Evolutionary conservation across 306 rosid species (phyloP).

Genomic region (Casuarina equisetifolia): DNA sequence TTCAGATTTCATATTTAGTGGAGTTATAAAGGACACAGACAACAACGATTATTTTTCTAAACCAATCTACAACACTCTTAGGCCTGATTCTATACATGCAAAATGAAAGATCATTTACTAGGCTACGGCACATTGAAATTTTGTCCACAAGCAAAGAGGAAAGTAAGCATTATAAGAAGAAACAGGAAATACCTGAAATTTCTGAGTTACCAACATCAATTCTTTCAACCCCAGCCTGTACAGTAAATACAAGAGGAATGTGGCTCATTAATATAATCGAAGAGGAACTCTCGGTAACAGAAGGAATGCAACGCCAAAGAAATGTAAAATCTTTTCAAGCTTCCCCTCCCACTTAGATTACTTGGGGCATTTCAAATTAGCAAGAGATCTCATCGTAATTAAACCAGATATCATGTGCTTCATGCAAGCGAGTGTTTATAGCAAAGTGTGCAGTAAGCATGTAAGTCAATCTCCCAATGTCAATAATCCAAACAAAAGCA

Average conservation of each 20-base stretch:
- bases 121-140: neutral
- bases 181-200: conserved; percentile 16
- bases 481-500: neutral
- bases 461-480: neutral
- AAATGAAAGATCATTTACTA: neutral
- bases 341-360: neutral
- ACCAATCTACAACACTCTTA: neutral
- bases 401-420: neutral
- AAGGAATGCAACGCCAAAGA: neutral
- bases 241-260: neutral
- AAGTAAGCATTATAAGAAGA: neutral
- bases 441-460: neutral
- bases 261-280: neutral
- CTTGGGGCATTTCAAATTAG: neutral
- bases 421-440: neutral
- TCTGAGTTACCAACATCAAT: conserved; percentile 5
- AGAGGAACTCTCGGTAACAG: neutral
- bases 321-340: neutral
- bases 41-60: neutral
- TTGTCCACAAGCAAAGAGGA: neutral
- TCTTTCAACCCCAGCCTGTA: conserved; percentile 14
- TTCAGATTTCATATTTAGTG: neutral
- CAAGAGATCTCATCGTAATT: neutral
- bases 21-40: neutral
- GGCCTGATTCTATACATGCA: neutral